A percentile compares a stretch with the other conserved stretches of the same genome.
Evolutionary conservation across 2,329 filamentous ascomycete genomes (phyloP).

Genomic region (Hymenotorrendiella dingleyae): DNA sequence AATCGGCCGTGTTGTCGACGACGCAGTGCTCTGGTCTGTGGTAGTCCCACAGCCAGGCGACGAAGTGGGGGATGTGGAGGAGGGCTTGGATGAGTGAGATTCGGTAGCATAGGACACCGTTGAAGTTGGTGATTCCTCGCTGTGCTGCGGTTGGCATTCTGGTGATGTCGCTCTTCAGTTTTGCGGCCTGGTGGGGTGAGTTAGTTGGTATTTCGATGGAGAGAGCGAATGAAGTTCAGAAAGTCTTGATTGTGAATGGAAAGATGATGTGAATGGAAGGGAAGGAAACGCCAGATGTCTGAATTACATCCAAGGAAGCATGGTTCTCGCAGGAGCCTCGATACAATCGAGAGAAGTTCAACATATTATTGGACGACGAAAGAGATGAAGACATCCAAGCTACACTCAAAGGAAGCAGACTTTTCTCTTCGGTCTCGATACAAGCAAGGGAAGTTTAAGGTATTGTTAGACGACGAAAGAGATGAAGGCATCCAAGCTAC

Average conservation of each 20-base stretch:
- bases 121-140: conserved; percentile 26
- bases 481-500: too few relatives aligned
- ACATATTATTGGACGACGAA: not conserved
- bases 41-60: conserved; percentile 27
- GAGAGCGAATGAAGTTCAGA: not conserved
- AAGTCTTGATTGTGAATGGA: not conserved
- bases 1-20: not conserved
- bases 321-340: too few relatives aligned
- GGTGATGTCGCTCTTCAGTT: conserved; percentile 11
- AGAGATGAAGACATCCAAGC: too few relatives aligned
- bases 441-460: too few relatives aligned
- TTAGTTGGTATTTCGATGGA: not conserved
- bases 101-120: conserved; percentile 29
- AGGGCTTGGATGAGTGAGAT: conserved; percentile 30
- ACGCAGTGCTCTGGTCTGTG: conserved; percentile 21
- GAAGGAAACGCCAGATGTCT: not conserved
- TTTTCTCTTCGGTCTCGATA: too few relatives aligned
- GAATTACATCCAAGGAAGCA: too few relatives aligned
- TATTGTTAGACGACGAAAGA: too few relatives aligned
- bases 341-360: not conserved
- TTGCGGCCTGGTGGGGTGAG: conserved; percentile 11
- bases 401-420: too few relatives aligned
- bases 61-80: conserved; percentile 30
- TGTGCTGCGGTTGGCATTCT: conserved; percentile 21
- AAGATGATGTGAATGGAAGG: not conserved